These are phyloP conservation scores for Termitomyces titanicus DNA, from an alignment of 768 basidiomycete species.

Conservation along the genomic window DNA sequence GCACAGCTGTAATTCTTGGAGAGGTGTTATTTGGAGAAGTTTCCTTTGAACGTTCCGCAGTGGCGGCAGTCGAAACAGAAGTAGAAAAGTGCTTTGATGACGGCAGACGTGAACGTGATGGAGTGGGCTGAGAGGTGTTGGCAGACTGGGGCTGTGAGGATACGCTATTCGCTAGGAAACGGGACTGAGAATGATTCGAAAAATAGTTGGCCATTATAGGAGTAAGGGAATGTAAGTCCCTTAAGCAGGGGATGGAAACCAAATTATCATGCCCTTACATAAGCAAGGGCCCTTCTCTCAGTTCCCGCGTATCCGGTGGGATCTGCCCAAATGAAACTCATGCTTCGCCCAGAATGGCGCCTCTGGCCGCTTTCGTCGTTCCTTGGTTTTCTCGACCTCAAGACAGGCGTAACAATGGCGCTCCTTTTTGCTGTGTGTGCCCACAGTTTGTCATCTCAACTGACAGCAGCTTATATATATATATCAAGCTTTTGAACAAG, in stretches of 20 bases:
- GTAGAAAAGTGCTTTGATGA: slow-evolving; percentile 73
- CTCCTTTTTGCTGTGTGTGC: slow-evolving; percentile 82
- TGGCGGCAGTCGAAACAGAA: slow-evolving; percentile 40
- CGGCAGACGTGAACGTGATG: slow-evolving; percentile 43
- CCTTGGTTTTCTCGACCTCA: slow-evolving; percentile 86
- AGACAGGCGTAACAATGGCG: slow-evolving; percentile 86
- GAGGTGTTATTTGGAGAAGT: slow-evolving; percentile 28
- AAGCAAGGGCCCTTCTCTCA: slow-evolving; percentile 1
- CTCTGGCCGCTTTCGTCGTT: slow-evolving; percentile 82
- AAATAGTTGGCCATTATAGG: slow-evolving; percentile 67
- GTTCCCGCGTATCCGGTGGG: slow-evolving; percentile 1
- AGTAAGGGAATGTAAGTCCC: slow-evolving; percentile 6
- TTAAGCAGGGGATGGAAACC: not conserved
- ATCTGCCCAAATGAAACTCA: slow-evolving; percentile 60
- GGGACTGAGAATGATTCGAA: slow-evolving; percentile 76
- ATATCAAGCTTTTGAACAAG: slow-evolving; percentile 81
- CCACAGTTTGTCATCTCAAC: not conserved
- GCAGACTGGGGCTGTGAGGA: slow-evolving; percentile 19
- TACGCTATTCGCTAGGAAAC: slow-evolving; percentile 56
- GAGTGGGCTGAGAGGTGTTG: slow-evolving; percentile 19
- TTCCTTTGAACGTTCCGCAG: slow-evolving; percentile 47
- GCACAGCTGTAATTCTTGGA: slow-evolving; percentile 43
- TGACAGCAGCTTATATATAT: slow-evolving; percentile 6
- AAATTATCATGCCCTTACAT: slow-evolving; percentile 13
- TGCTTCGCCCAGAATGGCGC: slow-evolving; percentile 78